phyloP scores from a whole-genome alignment of 345 rosid genomes.

The Gossypium arboreum region DNA sequence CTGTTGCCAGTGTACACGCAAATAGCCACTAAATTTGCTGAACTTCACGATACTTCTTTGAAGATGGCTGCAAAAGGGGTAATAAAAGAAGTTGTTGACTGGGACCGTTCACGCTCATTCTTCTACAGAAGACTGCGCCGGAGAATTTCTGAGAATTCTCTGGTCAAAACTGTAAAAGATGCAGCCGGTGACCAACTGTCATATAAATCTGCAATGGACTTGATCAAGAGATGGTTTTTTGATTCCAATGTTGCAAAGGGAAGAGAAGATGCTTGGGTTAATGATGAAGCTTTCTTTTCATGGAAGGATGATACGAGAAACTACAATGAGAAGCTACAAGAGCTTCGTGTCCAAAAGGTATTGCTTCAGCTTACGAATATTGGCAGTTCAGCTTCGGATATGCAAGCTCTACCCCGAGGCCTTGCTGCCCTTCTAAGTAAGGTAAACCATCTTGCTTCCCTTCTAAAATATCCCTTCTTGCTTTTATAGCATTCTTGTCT shows the following conservation, averaged over 20 bases:
- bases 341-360: slow-evolving; percentile 72
- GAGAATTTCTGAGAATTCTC: slow-evolving; percentile 68
- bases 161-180: slow-evolving; percentile 51
- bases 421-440: slow-evolving; percentile 80
- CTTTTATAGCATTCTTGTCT: slow-evolving; percentile 7
- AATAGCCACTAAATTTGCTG: slow-evolving; percentile 90
- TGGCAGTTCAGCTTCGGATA: slow-evolving; percentile 57
- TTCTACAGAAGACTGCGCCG: slow-evolving; percentile 68
- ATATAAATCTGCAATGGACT: slow-evolving; percentile 52
- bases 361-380: slow-evolving; percentile 59
- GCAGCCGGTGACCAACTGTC: slow-evolving; percentile 69
- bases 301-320: slow-evolving; percentile 68
- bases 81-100: slow-evolving; percentile 82
- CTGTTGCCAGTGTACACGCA: slow-evolving; percentile 84
- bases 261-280: slow-evolving; percentile 62
- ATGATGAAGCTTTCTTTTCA: slow-evolving; percentile 74
- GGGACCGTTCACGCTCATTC: slow-evolving; percentile 61
- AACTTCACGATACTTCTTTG: slow-evolving; percentile 85
- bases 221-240: slow-evolving; percentile 80
- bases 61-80: slow-evolving; percentile 97
- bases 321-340: slow-evolving; percentile 58
- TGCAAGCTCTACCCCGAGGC: slow-evolving; percentile 84
- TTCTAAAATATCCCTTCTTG: background rate
- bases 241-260: slow-evolving; percentile 50
- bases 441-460: slow-evolving; percentile 56